phyloP scores from a whole-genome alignment of 805 yeast species.

The Teunomyces stri region DNA sequence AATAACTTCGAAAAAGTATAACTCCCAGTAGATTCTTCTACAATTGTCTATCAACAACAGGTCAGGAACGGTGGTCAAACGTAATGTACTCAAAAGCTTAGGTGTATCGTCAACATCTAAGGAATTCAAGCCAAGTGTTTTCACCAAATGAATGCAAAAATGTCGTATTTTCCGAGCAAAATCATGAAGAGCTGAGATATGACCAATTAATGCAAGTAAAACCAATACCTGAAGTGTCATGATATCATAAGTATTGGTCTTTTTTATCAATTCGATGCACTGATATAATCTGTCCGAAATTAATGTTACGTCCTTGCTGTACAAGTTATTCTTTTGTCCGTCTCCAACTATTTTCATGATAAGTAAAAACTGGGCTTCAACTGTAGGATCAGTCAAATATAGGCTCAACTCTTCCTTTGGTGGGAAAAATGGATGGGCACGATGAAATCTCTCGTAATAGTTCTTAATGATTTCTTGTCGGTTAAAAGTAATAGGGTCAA shows the following conservation, averaged over 20 bases:
- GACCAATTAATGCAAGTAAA: slow-evolving; percentile 43
- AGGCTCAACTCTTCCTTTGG: slow-evolving; percentile 29
- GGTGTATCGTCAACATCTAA: slow-evolving; percentile 28
- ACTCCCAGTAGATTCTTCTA: slow-evolving; percentile 51
- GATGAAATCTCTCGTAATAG: slow-evolving; percentile 40
- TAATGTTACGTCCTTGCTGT: slow-evolving; percentile 11
- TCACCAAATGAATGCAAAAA: slow-evolving; percentile 37
- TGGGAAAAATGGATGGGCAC: slow-evolving; percentile 49
- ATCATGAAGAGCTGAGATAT: slow-evolving; percentile 51
- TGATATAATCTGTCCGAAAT: slow-evolving; percentile 18
- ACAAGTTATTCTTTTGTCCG: slow-evolving; percentile 36
- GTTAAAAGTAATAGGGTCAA: slow-evolving; percentile 15
- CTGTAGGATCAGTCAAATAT: slow-evolving; percentile 31
- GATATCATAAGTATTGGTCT: slow-evolving; percentile 31
- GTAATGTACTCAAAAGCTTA: slow-evolving; percentile 9
- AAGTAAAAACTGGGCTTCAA: slow-evolving; percentile 40
- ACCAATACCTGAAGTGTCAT: slow-evolving; percentile 43
- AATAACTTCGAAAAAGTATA: slow-evolving; percentile 49
- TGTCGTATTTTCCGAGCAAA: slow-evolving; percentile 42
- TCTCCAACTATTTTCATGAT: slow-evolving; percentile 51
- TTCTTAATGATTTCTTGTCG: slow-evolving; percentile 10
- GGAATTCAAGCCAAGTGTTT: slow-evolving; percentile 36
- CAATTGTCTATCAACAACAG: slow-evolving; percentile 25
- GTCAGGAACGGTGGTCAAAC: slow-evolving; percentile 13
- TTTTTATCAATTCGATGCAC: slow-evolving; percentile 14